phyloP scores from a whole-genome alignment of 2,329 filamentous ascomycete genomes.

The Botrytis tulipae region DNA sequence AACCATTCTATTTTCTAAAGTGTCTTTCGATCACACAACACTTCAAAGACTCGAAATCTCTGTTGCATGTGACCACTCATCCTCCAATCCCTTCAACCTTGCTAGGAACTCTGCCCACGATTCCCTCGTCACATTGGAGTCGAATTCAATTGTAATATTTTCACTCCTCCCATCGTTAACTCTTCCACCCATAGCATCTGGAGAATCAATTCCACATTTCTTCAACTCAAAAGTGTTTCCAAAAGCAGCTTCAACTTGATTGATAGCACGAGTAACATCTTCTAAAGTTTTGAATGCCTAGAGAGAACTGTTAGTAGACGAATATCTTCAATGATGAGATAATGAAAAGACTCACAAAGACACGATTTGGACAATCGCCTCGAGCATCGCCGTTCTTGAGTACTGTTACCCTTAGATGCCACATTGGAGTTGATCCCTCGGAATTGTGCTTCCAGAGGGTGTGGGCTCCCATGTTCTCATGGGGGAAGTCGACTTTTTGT shows the following conservation, averaged over 20 bases:
- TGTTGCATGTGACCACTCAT: constrained; percentile 29
- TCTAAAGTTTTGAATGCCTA: constrained; percentile 33
- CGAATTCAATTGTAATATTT: constrained; percentile 33
- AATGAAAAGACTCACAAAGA: constrained; percentile 28
- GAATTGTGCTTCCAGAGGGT: constrained; percentile 29
- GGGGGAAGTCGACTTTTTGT: constrained; percentile 24
- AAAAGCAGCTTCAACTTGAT: constrained; percentile 32
- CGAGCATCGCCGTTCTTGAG: constrained; percentile 31
- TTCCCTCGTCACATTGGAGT: constrained; percentile 25
- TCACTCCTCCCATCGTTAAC: constrained; percentile 33
- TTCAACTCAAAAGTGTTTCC: constrained; percentile 27
- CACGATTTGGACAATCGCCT: constrained; percentile 29
- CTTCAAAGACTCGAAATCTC: constrained; percentile 1
- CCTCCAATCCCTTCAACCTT: constrained; percentile 27
- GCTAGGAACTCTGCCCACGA: constrained; percentile 29
- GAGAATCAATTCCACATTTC: constrained; percentile 31
- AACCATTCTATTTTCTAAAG: background rate
- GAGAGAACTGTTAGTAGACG: background rate
- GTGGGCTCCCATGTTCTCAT: constrained; percentile 24
- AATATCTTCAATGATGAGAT: background rate
- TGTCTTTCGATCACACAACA: background rate
- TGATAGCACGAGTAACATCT: constrained; percentile 30
- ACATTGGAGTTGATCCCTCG: constrained; percentile 24
- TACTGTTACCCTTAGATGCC: constrained; percentile 31
- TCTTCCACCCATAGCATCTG: constrained; percentile 32